Conservation (phyloP, 129 eudicot species). For the Ambrosia artemisiifolia region DNA sequence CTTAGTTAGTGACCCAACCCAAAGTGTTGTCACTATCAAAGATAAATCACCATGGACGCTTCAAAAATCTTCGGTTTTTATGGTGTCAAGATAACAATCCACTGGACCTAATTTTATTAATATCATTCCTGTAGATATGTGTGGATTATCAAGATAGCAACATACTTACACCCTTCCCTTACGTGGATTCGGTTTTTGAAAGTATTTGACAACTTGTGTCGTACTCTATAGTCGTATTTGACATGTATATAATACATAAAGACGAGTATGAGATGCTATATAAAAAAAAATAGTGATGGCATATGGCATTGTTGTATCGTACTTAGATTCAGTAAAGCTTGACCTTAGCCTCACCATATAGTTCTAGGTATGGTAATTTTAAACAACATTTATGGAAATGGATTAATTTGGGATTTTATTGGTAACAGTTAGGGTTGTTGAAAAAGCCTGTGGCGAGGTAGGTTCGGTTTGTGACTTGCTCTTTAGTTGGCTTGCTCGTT, state of each 20-base stretch:
- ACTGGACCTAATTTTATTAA: slow-evolving; percentile 26
- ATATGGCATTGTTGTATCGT: no score
- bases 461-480: no score
- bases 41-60: slow-evolving; percentile 24
- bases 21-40: slow-evolving; percentile 20
- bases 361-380: neutral
- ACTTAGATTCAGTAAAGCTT: neutral
- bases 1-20: neutral
- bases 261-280: neutral
- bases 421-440: neutral
- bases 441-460: no score
- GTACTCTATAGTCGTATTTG: neutral
- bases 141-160: neutral
- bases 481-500: no score
- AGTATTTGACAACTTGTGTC: no score
- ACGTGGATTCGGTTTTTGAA: no score
- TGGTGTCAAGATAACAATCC: slow-evolving; percentile 6
- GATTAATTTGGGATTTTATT: neutral
- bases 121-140: slow-evolving; percentile 15
- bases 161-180: no score
- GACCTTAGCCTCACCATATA: neutral
- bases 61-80: slow-evolving; percentile 1
- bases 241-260: neutral
- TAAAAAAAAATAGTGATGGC: no score
- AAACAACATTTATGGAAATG: neutral